Evolutionary conservation across 164 flowering plant species (phyloP).

Genomic region (Annona squamosa): DNA sequence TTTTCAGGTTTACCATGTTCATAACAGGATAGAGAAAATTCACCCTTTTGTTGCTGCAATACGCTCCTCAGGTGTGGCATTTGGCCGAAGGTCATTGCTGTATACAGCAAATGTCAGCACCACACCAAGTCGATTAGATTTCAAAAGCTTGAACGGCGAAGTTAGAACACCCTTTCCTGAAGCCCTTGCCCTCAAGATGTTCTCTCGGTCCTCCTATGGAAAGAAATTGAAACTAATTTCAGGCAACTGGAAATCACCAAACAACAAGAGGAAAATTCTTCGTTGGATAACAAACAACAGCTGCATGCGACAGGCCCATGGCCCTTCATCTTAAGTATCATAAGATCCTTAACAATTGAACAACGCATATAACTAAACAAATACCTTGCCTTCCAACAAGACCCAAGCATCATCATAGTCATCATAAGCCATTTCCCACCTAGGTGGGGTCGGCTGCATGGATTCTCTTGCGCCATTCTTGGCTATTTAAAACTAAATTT

Average conservation of each 20-base stretch:
- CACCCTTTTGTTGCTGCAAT: slow-evolving; percentile 81
- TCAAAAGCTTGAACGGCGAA: slow-evolving; percentile 83
- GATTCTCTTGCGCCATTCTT: too few relatives aligned
- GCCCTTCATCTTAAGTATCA: neutral
- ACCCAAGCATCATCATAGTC: neutral
- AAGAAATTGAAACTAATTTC: neutral
- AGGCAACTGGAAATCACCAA: neutral
- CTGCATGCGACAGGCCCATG: neutral
- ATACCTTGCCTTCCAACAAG: neutral
- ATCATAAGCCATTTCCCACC: too few relatives aligned
- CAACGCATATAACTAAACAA: neutral
- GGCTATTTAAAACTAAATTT: too few relatives aligned
- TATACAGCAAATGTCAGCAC: slow-evolving; percentile 95
- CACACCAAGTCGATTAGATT: slow-evolving; percentile 87
- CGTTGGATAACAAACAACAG: too few relatives aligned
- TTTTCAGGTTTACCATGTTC: neutral
- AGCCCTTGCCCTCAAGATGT: slow-evolving; percentile 87
- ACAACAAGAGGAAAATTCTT: neutral
- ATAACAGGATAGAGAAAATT: slow-evolving; percentile 2
- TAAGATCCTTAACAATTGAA: neutral
- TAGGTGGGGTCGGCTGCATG: too few relatives aligned
- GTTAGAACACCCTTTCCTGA: slow-evolving; percentile 92
- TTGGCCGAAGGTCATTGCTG: slow-evolving; percentile 46
- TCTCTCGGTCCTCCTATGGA: slow-evolving; percentile 84
- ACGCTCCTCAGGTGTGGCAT: slow-evolving; percentile 72